Base-by-base conservation (phyloP, 1,284 basidiomycete genomes). In the Megacollybia platyphylla region DNA sequence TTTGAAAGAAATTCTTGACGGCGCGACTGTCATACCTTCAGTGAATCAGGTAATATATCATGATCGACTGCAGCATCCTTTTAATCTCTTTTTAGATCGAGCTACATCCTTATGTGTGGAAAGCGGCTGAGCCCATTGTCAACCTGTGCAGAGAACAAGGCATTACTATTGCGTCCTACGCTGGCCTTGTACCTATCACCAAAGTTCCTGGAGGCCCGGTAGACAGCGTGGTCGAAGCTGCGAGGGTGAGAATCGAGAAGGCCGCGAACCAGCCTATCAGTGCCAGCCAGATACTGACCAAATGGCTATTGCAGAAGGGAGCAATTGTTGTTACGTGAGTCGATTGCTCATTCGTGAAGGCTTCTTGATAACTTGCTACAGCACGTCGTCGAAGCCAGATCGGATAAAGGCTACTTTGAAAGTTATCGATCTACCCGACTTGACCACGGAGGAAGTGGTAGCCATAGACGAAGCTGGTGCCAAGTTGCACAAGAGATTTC, bases 91-190 rank as follows among this genome's bases (percentile, higher is more conserved):
- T 44, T 44, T 36, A 82, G 84, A 77, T 91, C 44, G 87, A 91
- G 57, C 74, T 79, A 45, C 86, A 92, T 56, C 86, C 88, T 4
- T 87, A 89, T 57, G 63, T 87, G 35, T 79, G 71, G 64, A 70
- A 75, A 51, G 66, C 70, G 5, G 58, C 73, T 27, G 59, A 68
- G 49, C 66, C 75, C 7, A 68, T 82, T 26, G 57, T 79, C 36
- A 68, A 70, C 17, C 62, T 77, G 36, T 65, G 73, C 52, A 60
- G 68, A 50, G 61, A 81, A 49, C 64, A 82, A 48, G 69, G 73
- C 41, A 89, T 90, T 53, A 63, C 70, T 15, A 68, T 76, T 17
- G 73, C 76, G 28, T 78, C 81, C 0, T 92, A 83, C 51, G 82
- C 69, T 7, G 79, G 77, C 2, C 63, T 76, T 43, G 68, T 75